Base-by-base conservation (phyloP, 805 yeast genomes). In the Monosporozyma solicola region DNA sequence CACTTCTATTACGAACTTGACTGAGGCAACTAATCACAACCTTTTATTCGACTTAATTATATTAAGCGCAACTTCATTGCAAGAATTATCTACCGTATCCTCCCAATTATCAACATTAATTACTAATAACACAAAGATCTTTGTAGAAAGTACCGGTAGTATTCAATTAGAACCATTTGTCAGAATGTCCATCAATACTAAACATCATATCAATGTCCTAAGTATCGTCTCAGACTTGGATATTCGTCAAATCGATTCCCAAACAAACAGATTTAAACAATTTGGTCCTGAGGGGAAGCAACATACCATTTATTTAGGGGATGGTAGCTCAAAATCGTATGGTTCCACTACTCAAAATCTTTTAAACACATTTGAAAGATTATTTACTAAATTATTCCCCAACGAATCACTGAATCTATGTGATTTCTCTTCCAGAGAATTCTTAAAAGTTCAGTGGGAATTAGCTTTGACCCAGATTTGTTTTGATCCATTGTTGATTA, bases 401-500 rank as follows among this genome's bases (percentile, higher is more conserved):
- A 54, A 59, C 47, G 69, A 52, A 69, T 74, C 53, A 72, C 76
- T 58, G 73, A 81, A 47, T 69, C 51, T 61, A 15, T 64, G 67
- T 54, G 57, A 58, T 46, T 55, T 55, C 37, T 57, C 63, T 5
- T 55, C 60, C 2, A 27, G 76, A 52, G 88, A 82, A 57, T 85
- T 80, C 61, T 72, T 80, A 67, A 79, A 83, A 11, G 84, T 84
- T 61, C 94, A 89, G 68, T 90, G 96, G 96, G 83, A 84, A 64
- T 75, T 87, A 53, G 91, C 95, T 1, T 75, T 89, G 52, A 88
- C 95, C 8, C 77, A 80, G 53, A 80, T 89, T 44, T 84, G 90
- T 24, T 80, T 90, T 63, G 87, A 85, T 66, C 89, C 96, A 5
- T 72, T 90, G 46, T 73, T 88, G 35, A 76, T 90, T 25, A 62